Percentiles rank a stretch among this genome's conserved stretches.
Conservation (phyloP, 306 rosid species). For the Cucumis hystrix region DNA sequence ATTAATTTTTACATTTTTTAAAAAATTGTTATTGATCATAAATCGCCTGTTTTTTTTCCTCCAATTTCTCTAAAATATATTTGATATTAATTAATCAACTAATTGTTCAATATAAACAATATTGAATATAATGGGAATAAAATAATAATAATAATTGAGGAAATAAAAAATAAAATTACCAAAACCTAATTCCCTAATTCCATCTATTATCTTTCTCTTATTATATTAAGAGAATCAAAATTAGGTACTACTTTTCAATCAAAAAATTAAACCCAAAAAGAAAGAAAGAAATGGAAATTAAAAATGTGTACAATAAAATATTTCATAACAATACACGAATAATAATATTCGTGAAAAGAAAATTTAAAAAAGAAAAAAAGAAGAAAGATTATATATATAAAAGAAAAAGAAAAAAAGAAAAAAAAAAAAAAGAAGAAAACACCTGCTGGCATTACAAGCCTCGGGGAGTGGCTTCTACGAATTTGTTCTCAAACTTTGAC, state of each 20-base stretch:
- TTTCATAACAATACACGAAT: conserved; percentile 1
- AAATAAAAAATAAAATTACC: neutral
- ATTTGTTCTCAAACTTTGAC: neutral
- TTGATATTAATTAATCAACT: neutral
- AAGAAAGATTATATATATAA: no score
- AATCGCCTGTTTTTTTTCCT: no score
- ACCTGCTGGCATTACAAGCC: conserved; percentile 3
- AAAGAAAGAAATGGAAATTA: neutral
- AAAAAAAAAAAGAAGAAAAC: neutral
- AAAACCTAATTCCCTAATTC: neutral
- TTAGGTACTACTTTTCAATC: neutral
- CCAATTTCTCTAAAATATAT: no score
- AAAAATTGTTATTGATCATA: no score
- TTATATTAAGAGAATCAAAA: neutral
- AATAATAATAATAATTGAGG: neutral
- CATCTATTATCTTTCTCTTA: neutral
- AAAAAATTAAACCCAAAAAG: neutral
- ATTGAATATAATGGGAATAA: neutral
- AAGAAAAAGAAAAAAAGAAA: no score
- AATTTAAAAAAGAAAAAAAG: no score
- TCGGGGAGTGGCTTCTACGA: neutral
- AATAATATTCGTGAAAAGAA: neutral
- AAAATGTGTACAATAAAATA: conserved; percentile 4
- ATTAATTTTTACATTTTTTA: no score
- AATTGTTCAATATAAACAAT: neutral